Base-by-base conservation (phyloP, 352 stramenopile genomes). In the Globisporangium lucens region DNA sequence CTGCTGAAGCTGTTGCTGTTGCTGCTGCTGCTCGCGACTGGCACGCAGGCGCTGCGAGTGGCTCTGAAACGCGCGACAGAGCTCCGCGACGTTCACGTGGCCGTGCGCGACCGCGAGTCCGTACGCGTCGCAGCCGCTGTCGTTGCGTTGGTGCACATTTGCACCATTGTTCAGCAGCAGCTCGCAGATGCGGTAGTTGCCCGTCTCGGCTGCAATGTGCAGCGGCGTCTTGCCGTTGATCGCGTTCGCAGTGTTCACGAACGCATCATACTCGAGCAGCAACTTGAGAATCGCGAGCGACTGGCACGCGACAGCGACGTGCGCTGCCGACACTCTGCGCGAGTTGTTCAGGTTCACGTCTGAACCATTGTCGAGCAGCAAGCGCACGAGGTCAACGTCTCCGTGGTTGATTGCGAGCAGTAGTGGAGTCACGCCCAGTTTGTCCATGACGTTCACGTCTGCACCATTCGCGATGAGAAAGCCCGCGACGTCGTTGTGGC, bases 141-240 rank as follows among this genome's bases (percentile, higher is more conserved):
- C 59, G 17, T 56, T 66, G 58, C 66, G 53, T 38, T 71, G 66
- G 51, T 71, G 58, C 36, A 71, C 66, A 12, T 67, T 71, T 3
- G 66, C 66, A 7, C 66, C 66, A n/a, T 56, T 66, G 38, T 71
- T 67, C 36, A 71, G 51, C 70, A 90, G 70, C 36, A 88, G 35
- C 51, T 85, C 72, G 55, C 80, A 88, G 53, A 88, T 85, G 15
- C 63, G 61, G 52, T 77, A 65, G 65, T 76, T 80, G n/a, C 83
- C 83, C 3, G 63, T 74, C 56, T 87, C 79, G 0, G 82, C 79
- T 0, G 80, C 83, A 15, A 89, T 77, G 22, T 89, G 77, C n/a
- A 89, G 63, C 20, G 82, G 77, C 1, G 83, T 89, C 65, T 83
- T 83, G 56, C 74, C 70, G 35, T 82, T 83, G 65, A 80, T 77